Conservation (phyloP, 345 rosid genomes). For the Murraya paniculata region DNA sequence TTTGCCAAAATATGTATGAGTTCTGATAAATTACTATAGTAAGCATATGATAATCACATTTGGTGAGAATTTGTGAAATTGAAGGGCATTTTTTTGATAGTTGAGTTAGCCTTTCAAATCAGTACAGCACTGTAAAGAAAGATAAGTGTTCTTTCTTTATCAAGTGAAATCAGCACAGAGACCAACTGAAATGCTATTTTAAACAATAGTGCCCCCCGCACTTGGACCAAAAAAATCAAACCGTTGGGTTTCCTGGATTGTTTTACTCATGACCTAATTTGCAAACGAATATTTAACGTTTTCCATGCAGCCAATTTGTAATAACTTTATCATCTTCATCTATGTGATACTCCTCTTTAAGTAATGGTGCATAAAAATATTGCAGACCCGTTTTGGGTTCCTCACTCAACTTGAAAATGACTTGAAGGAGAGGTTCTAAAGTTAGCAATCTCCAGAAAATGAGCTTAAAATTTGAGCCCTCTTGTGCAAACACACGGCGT, state of each 20-base stretch:
- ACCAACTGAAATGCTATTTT: slow-evolving; percentile 1
- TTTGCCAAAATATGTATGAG: background rate
- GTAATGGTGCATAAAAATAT: background rate
- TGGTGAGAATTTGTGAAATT: background rate
- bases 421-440: background rate
- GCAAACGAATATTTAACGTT: background rate
- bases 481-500: background rate
- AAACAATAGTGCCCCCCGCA: background rate
- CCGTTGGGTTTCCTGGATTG: background rate
- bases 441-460: background rate
- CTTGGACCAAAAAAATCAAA: background rate
- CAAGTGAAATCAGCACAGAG: slow-evolving; percentile 12
- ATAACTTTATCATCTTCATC: background rate
- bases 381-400: slow-evolving; percentile 8
- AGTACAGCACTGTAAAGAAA: slow-evolving; percentile 16
- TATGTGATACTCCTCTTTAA: background rate
- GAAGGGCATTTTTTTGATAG: slow-evolving; percentile 10
- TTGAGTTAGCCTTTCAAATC: slow-evolving; percentile 27
- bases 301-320: background rate
- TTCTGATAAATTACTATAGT: background rate
- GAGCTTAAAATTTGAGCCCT: background rate
- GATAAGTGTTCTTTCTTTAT: slow-evolving; percentile 22
- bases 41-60: background rate
- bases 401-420: slow-evolving; percentile 23
- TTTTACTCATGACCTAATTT: slow-evolving; percentile 31